Evolutionary conservation across 2,329 filamentous ascomycete species (phyloP).

Genomic region (Colletotrichum sp.): DNA sequence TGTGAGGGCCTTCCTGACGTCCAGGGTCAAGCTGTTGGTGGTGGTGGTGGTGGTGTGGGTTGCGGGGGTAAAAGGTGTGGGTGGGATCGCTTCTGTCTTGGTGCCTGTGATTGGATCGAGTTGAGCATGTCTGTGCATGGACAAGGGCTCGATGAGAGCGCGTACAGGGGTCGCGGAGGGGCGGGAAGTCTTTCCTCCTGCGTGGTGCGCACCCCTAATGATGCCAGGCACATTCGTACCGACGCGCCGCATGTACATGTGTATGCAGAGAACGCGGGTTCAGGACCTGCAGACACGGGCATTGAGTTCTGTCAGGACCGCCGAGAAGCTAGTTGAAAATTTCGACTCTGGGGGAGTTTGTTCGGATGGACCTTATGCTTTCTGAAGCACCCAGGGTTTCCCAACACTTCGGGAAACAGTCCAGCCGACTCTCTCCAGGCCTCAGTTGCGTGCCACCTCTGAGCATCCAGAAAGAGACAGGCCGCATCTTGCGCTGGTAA

Average conservation of each 20-base stretch:
- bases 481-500: neutral
- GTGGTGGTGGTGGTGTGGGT: neutral
- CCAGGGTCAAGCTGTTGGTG: neutral
- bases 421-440: neutral
- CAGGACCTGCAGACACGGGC: slow-evolving; percentile 7
- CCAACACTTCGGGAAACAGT: neutral
- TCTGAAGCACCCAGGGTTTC: neutral
- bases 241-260: neutral
- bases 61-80: slow-evolving; percentile 7
- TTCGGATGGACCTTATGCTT: neutral
- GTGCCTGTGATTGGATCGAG: neutral
- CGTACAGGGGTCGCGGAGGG: slow-evolving; percentile 13
- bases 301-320: neutral
- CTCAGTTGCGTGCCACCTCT: neutral
- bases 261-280: neutral
- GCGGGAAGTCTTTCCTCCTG: slow-evolving; percentile 12
- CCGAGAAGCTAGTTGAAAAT: neutral
- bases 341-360: neutral
- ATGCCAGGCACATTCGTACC: slow-evolving; percentile 8
- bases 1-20: neutral
- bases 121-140: neutral
- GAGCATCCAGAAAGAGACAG: neutral
- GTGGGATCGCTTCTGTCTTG: neutral
- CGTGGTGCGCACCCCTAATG: neutral
- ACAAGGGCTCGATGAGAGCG: neutral